Conservation (phyloP, 441 rosid genomes). For the Croton setiger region DNA sequence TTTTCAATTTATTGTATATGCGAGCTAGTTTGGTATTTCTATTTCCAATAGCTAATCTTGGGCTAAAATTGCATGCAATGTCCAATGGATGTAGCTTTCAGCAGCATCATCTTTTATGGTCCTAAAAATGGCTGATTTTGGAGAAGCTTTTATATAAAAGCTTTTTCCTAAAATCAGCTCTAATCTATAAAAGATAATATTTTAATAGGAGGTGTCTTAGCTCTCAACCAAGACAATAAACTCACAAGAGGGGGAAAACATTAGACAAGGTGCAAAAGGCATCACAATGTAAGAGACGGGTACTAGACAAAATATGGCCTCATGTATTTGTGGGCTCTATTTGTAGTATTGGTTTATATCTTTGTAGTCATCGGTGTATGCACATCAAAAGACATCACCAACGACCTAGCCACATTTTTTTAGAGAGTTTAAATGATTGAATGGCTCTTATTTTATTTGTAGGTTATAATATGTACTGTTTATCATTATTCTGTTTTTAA, state of each 20-base stretch:
- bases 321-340: background rate
- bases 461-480: too few species aligned
- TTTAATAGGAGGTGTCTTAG: background rate
- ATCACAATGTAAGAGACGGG: background rate
- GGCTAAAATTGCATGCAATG: too few species aligned
- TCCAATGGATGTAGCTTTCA: too few species aligned
- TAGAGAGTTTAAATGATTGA: constrained; percentile 2
- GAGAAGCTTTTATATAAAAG: too few species aligned
- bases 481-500: background rate
- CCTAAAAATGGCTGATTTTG: too few species aligned
- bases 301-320: background rate
- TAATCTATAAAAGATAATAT: too few species aligned
- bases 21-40: background rate
- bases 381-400: background rate
- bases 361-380: background rate
- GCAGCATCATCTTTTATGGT: too few species aligned
- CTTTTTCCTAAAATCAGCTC: too few species aligned
- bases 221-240: background rate
- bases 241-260: background rate
- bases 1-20: background rate
- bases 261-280: background rate
- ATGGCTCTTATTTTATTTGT: background rate
- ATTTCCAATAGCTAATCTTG: too few species aligned
- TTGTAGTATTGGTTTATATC: background rate
- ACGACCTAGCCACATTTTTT: background rate